Base-by-base conservation (phyloP, 768 basidiomycete species). In the Heimioporus sp. region DNA sequence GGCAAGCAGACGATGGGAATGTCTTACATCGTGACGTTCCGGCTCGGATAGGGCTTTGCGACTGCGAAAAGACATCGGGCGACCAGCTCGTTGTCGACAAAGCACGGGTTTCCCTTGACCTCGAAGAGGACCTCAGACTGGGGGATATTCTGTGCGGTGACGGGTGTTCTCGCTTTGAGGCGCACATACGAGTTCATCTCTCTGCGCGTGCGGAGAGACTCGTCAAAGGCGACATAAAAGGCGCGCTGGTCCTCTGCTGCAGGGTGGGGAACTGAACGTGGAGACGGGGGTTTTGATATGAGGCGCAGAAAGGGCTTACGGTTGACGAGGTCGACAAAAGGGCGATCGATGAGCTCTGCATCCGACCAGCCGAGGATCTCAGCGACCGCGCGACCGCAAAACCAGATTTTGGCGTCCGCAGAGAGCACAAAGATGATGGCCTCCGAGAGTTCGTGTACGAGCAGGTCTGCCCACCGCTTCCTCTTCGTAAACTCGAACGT, bases 401-500 rank as follows among this genome's bases (percentile, higher is more conserved):
- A 90, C 54, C 87, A 76, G 30, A 92, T 77, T 55, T 78, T 81
- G 61, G 78, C 79, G 10, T 76, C 62, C n/a, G 70, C 71, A 24
- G 86, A 89, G 52, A 91, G 75, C 41, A 92, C 72, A 60, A 94
- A 75, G 32, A 81, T 72, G 63, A 89, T 76, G 16, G 79, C 82
- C 54, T 91, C 91, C 30, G 86, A 81, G 30, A 91, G 78, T 64
- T 92, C 92, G 1, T 82, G 77, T 52, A 88, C 70, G 21, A 92
- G 75, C 13, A 94, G 73, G 65, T 93, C 91, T 16, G 85, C 86
- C 92, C 92, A 94, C 49, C 85, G 79, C 65, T 92, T 92, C 50
- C 91, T 75, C 64, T 90, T 91, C 0, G 89, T 90, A 66, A 93
- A 94, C 66, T 94, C 92, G 60, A 83, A 93, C 12, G 73, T 72